Evolutionary conservation across 2,329 filamentous ascomycete genomes (phyloP).

Genomic region (Diaporthe sp.): DNA sequence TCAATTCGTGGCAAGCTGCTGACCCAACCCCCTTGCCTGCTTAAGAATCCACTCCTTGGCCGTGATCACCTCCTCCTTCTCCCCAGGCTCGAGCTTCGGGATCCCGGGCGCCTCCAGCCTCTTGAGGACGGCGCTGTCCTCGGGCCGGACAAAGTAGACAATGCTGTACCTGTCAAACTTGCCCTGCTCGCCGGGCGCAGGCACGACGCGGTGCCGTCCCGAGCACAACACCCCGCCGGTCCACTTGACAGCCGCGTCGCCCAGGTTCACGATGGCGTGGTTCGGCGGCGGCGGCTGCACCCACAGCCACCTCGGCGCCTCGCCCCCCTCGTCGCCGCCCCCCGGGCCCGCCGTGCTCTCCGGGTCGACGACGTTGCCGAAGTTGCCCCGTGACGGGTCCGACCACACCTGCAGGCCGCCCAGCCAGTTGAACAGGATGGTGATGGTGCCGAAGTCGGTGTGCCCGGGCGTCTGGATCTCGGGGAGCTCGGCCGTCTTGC

Average conservation of each 20-base stretch:
- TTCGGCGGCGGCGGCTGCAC: constrained; percentile 52
- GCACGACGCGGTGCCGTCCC: constrained; percentile 52
- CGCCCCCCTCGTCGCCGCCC: not conserved
- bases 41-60: constrained; percentile 42
- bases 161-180: constrained; percentile 40
- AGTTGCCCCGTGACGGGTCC: constrained; percentile 37
- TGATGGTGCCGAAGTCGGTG: constrained; percentile 56
- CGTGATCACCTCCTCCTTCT: constrained; percentile 38
- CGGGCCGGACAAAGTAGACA: constrained; percentile 43
- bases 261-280: constrained; percentile 54
- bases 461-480: constrained; percentile 47
- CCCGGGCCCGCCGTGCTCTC: constrained; percentile 14
- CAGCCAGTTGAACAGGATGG: constrained; percentile 55
- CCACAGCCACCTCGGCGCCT: constrained; percentile 49
- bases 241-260: constrained; percentile 54
- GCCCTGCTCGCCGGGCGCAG: constrained; percentile 46
- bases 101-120: constrained; percentile 39
- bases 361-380: constrained; percentile 40
- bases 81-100: constrained; percentile 34
- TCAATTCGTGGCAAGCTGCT: constrained; percentile 17
- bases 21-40: constrained; percentile 32
- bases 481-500: constrained; percentile 33
- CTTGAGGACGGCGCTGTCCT: constrained; percentile 41
- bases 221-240: constrained; percentile 50
- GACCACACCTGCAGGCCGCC: constrained; percentile 54